Evolutionary conservation across 257 asterid genomes (phyloP).

Genomic region (Solanum chmielewskii): DNA sequence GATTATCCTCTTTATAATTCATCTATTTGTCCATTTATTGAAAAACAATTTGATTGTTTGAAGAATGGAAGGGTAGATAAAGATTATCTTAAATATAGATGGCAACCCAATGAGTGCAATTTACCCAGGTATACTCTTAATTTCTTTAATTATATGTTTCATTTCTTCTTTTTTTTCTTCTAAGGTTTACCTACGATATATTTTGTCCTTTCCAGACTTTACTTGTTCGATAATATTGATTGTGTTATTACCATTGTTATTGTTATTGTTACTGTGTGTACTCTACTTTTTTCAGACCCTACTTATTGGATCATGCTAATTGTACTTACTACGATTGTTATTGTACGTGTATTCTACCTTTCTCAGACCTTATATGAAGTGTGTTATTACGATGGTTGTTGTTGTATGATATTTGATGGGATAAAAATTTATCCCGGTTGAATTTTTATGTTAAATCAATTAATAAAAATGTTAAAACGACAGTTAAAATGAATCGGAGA

Average conservation of each 20-base stretch:
- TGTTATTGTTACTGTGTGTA: background rate
- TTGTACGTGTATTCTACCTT: background rate
- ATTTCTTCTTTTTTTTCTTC: background rate
- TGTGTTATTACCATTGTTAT: too few relatives aligned
- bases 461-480: background rate
- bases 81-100: constrained; percentile 15
- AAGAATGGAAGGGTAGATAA: constrained; percentile 16
- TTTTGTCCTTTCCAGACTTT: background rate
- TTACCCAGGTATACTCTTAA: constrained; percentile 12
- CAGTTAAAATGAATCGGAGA: background rate
- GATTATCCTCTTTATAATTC: constrained; percentile 13
- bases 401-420: background rate
- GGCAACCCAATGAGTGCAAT: constrained; percentile 17
- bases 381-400: background rate
- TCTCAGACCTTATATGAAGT: too few relatives aligned
- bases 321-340: background rate
- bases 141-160: background rate
- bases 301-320: background rate
- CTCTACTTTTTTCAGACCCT: background rate
- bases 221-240: too few relatives aligned
- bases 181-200: accelerated
- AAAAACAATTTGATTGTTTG: constrained; percentile 16
- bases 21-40: constrained; percentile 13
- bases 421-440: background rate
- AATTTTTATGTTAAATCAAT: too few relatives aligned